Base-by-base conservation (phyloP, 2,329 filamentous ascomycete species). In the Verticillium longisporum region DNA sequence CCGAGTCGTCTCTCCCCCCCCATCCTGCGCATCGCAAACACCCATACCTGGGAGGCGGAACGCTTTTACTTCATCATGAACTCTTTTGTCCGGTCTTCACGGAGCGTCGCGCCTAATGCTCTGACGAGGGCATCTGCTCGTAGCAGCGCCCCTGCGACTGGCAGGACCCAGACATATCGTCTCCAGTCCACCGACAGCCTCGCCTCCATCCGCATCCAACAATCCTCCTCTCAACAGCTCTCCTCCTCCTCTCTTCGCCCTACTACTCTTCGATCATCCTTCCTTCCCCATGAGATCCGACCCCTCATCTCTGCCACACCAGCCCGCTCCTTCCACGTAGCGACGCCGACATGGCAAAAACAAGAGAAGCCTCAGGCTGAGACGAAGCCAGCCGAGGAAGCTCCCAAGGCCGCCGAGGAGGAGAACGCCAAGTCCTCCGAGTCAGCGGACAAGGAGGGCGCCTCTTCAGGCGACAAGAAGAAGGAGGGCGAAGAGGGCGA, bases 131-230 rank as follows among this genome's bases (percentile, higher is more conserved):
- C 74, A 59, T 74, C 78, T 65, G 70, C 74, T 61, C 73, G 76
- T 62, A 68, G 69, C 63, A 68, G 69, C 58, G 68, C 72, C 56
- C 69, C 74, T 65, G 73, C 77, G 71, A 79, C 45, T 50, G 45
- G 45, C 45, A 50, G 76, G 74, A 77, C 78, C 59, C 79, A 80
- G 61, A 77, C 79, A 26, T 80, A 78, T 66, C 73, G 76, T 68
- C 77, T 80, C 73, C 76, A 83, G 60, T 74, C 72, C 13, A 68
- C 58, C 65, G 41, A 67, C 41, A 57, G 71, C 70, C 61, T 75
- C 71, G 56, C 68, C 73, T 61, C 69, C 62, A 61, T 67, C 60
- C 66, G 64, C 50, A 66, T 67, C 56, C 68, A 69, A 68, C 65
- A 64, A 62, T 67, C 66, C 61, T 64, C 66, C 54, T 68, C 68